Evolutionary conservation across 441 rosid genomes (phyloP).

Genomic region (Aleurites moluccanus): DNA sequence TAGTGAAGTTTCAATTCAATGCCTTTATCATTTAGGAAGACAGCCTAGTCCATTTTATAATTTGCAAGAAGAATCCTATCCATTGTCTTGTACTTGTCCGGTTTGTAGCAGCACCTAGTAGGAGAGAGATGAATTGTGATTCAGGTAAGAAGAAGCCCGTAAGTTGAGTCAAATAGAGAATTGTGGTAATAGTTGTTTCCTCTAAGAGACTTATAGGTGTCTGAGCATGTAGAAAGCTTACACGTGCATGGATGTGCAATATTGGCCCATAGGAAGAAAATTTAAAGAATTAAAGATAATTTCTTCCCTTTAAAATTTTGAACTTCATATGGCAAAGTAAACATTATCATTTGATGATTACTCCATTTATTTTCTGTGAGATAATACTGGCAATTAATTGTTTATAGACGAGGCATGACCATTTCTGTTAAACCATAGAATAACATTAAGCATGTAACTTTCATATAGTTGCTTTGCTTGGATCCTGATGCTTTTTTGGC

Average conservation of each 20-base stretch:
- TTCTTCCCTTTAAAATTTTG: background rate
- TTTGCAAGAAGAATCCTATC: background rate
- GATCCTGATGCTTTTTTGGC: constrained; percentile 12
- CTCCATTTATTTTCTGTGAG: background rate
- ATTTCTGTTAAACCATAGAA: background rate
- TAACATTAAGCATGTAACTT: background rate
- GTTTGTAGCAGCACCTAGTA: background rate
- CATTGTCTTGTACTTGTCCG: background rate
- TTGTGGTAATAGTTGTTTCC: background rate
- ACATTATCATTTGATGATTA: background rate
- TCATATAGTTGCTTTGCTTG: background rate
- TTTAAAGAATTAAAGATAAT: too few species aligned
- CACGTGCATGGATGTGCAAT: background rate
- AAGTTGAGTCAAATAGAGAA: background rate
- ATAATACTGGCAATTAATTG: background rate
- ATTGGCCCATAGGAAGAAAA: background rate
- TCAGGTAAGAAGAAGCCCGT: background rate
- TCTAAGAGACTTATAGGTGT: too few species aligned
- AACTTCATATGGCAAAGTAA: background rate
- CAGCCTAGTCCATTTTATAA: background rate
- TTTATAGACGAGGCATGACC: background rate
- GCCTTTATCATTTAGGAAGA: background rate
- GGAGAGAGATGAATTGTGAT: background rate
- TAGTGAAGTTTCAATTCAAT: background rate
- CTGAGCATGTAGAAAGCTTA: background rate